Conservation (phyloP, 2,329 filamentous ascomycete species). For the Pseudonectria buxi region DNA sequence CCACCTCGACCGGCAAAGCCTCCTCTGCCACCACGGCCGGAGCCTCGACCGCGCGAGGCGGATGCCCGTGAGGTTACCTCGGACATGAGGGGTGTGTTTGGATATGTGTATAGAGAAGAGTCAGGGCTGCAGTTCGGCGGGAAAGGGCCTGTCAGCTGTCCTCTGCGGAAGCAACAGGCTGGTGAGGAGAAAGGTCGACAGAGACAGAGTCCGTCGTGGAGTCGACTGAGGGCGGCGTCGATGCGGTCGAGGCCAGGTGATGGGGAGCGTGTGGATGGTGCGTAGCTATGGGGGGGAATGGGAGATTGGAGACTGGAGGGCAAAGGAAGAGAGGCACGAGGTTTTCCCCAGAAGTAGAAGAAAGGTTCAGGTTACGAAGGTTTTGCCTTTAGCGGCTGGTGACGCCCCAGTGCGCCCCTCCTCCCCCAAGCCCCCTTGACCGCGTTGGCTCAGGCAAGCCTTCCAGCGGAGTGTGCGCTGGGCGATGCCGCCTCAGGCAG, state of each 20-base stretch:
- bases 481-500: not conserved
- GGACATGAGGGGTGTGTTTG: conserved; percentile 65
- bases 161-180: conserved; percentile 30
- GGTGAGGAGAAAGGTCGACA: conserved; percentile 25
- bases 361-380: conserved; percentile 31
- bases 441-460: conserved; percentile 11
- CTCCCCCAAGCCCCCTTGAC: conserved; percentile 3
- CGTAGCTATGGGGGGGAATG: conserved; percentile 15
- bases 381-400: conserved; percentile 31
- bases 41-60: conserved; percentile 83
- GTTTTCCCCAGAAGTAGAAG: conserved; percentile 32
- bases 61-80: conserved; percentile 82
- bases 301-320: conserved; percentile 16
- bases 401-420: conserved; percentile 18
- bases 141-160: conserved; percentile 31
- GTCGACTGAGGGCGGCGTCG: conserved; percentile 24
- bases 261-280: conserved; percentile 18
- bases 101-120: conserved; percentile 28
- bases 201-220: conserved; percentile 19
- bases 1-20: conserved; percentile 67
- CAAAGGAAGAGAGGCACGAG: conserved; percentile 28
- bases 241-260: conserved; percentile 23
- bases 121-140: conserved; percentile 26
- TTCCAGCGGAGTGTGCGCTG: not conserved
- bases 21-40: conserved; percentile 77